These are phyloP conservation scores for Mycena galericulata DNA, from an alignment of 768 basidiomycete genomes.

Conservation along the genomic window DNA sequence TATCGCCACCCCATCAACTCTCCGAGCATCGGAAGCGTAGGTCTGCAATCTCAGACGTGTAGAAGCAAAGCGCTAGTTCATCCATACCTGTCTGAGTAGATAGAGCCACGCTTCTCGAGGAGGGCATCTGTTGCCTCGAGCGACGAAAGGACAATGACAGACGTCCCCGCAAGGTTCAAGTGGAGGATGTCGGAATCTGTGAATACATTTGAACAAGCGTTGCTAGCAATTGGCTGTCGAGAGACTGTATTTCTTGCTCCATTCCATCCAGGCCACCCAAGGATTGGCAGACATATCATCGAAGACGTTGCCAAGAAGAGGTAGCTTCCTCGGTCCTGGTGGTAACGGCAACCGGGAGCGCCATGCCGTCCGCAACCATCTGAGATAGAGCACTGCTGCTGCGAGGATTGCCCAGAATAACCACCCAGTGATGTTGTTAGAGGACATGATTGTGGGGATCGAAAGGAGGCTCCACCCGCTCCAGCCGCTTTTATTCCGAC, in stretches of 20 bases:
- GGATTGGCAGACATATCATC: constrained; percentile 32
- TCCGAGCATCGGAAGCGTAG: neutral
- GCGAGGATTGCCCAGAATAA: too few species aligned
- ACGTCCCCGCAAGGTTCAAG: constrained; percentile 35
- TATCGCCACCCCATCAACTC: neutral
- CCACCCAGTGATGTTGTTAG: too few species aligned
- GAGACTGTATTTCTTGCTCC: constrained; percentile 40
- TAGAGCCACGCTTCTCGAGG: constrained; percentile 23
- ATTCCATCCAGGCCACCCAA: constrained; percentile 41
- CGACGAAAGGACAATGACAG: constrained; percentile 33
- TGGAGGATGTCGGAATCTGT: constrained; percentile 41
- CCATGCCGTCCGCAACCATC: too few species aligned
- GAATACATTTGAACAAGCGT: neutral
- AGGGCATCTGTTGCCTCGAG: neutral
- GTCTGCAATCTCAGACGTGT: neutral
- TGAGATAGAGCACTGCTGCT: too few species aligned
- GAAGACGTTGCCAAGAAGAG: constrained; percentile 43
- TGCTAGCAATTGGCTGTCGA: neutral
- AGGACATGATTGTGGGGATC: too few species aligned
- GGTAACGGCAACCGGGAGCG: constrained; percentile 24
- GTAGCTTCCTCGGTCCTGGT: constrained; percentile 44
- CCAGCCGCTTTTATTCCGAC: too few species aligned
- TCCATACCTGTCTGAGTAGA: neutral
- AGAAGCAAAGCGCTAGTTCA: neutral
- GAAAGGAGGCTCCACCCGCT: too few species aligned